A percentile compares a stretch with the other conserved stretches of the same genome.
phyloP scores from a whole-genome alignment of 129 eudicot genomes.

The Oenanthe sinensis region DNA sequence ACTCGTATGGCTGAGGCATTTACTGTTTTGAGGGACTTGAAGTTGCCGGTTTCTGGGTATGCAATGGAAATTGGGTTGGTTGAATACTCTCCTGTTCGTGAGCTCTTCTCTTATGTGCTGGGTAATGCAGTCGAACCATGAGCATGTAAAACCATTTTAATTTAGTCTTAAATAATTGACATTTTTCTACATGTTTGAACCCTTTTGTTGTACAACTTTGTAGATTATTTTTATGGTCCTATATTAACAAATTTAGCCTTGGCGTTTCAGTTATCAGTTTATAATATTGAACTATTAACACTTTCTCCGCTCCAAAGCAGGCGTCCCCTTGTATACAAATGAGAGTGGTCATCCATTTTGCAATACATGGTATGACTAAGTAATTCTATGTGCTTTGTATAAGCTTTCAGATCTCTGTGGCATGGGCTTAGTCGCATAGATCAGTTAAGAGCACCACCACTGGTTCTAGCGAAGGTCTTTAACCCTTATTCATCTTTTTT shows the following conservation, averaged over 20 bases:
- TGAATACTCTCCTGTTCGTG: conserved; percentile 90
- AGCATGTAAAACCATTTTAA: conserved; percentile 28
- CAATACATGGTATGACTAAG: not conserved
- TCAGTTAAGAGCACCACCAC: not conserved
- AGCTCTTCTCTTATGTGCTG: conserved; percentile 62
- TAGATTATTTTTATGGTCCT: conserved; percentile 36
- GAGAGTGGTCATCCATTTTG: not conserved
- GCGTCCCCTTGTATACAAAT: not conserved
- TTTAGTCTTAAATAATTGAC: conserved; percentile 14
- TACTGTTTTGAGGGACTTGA: conserved; percentile 82
- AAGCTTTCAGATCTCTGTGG: not conserved
- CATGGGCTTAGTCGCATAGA: not conserved
- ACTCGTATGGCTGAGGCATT: conserved; percentile 84
- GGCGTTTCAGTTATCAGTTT: not conserved
- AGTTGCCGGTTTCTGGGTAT: conserved; percentile 85
- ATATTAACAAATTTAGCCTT: conserved; percentile 13
- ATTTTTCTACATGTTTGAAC: conserved; percentile 19
- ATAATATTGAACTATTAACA: not conserved
- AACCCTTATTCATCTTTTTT: not conserved
- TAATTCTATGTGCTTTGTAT: not conserved
- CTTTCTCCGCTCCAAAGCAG: not conserved
- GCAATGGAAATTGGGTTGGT: conserved; percentile 90
- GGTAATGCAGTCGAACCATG: conserved; percentile 59
- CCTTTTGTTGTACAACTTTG: conserved; percentile 34
- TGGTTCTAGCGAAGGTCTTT: not conserved